Evolutionary conservation across 164 flowering plant species (phyloP).

Genomic region (Berberis thunbergii): DNA sequence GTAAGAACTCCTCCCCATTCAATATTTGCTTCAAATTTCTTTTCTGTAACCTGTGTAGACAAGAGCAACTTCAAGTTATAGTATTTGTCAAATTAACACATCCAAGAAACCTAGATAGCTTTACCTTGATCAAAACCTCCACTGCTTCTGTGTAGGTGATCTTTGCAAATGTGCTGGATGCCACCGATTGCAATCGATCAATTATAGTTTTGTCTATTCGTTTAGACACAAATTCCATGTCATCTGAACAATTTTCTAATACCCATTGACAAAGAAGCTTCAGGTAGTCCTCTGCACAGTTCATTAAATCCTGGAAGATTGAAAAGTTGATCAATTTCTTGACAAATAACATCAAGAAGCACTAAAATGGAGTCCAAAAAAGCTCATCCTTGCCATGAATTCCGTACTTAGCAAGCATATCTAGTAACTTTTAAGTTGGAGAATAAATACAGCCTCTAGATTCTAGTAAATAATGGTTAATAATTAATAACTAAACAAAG

Average conservation of each 20-base stretch:
- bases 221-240: constrained; percentile 48
- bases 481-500: no score
- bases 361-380: no score
- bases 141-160: constrained; percentile 67
- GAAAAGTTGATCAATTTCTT: background rate
- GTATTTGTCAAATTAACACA: background rate
- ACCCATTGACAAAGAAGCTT: constrained; percentile 67
- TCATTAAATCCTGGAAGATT: constrained; percentile 58
- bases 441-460: no score
- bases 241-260: constrained; percentile 51
- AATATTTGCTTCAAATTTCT: constrained; percentile 30
- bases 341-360: no score
- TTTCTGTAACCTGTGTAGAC: constrained; percentile 37
- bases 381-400: no score
- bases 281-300: constrained; percentile 59
- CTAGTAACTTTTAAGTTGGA: no score
- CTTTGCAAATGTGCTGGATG: constrained; percentile 41
- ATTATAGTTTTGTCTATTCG: constrained; percentile 35
- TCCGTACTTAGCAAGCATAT: no score
- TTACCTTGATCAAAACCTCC: constrained; percentile 49
- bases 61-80: constrained; percentile 1
- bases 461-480: no score
- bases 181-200: constrained; percentile 39
- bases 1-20: constrained; percentile 58
- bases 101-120: background rate